Percentiles rank a stretch among this genome's conserved stretches.
Conservation (phyloP, 2,329 filamentous ascomycete genomes). For the Podosphaera aphanis region DNA sequence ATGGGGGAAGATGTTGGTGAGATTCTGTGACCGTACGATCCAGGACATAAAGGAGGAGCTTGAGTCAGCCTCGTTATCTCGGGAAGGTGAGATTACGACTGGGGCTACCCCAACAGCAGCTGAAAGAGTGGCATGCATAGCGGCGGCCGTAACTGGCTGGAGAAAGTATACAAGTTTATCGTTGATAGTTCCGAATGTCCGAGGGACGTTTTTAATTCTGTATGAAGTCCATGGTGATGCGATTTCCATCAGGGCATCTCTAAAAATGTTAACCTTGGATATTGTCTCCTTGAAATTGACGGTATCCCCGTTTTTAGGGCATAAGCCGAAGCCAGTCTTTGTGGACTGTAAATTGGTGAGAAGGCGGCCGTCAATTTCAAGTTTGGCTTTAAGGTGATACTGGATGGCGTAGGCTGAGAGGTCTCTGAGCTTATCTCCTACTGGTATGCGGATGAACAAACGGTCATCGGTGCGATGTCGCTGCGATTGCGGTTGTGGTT, state of each 20-base stretch:
- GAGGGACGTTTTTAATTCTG: neutral
- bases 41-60: neutral
- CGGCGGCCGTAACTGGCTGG: neutral
- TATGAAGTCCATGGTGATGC: neutral
- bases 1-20: neutral
- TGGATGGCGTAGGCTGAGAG: neutral
- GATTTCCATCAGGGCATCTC: neutral
- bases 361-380: neutral
- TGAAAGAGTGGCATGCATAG: neutral
- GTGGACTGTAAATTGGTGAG: neutral
- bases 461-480: no score
- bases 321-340: neutral
- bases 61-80: neutral
- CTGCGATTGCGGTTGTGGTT: no score
- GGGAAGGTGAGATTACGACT: neutral
- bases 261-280: neutral
- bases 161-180: neutral
- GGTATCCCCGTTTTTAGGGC: neutral
- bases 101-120: neutral
- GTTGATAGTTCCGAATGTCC: neutral
- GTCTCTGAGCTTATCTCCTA: neutral
- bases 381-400: neutral
- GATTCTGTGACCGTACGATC: neutral
- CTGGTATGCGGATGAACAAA: no score
- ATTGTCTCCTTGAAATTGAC: neutral